Percentiles rank a stretch among this genome's conserved stretches.
Evolutionary conservation across 1,284 basidiomycete species (phyloP).

Genomic region (Cutaneotrichosporon sp.): DNA sequence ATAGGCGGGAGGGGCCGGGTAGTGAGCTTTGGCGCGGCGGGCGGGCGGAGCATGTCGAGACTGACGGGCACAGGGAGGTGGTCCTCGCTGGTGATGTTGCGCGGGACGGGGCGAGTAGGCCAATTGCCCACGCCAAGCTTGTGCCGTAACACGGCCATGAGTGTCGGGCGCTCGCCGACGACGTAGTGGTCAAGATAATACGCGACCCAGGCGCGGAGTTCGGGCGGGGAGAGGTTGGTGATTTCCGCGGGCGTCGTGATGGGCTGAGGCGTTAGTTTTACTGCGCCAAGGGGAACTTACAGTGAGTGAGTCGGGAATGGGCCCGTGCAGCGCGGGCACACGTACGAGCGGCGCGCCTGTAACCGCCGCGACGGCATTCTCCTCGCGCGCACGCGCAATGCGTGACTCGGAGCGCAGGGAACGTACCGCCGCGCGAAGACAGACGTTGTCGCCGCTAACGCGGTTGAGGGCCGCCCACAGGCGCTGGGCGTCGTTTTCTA

Average conservation of each 20-base stretch:
- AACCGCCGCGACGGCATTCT: neutral
- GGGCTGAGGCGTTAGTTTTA: neutral
- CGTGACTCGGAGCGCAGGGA: no score
- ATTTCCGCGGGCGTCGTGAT: neutral
- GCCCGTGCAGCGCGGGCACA: neutral
- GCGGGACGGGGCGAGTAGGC: no score
- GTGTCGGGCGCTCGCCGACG: neutral
- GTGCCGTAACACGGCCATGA: neutral
- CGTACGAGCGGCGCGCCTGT: neutral
- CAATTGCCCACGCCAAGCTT: neutral
- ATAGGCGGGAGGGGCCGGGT: no score
- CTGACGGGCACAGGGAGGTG: no score
- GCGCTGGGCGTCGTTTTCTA: no score
- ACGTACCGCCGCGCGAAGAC: no score
- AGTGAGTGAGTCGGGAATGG: neutral
- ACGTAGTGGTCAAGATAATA: neutral
- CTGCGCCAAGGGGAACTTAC: neutral
- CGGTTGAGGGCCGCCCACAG: no score
- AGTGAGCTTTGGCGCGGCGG: no score
- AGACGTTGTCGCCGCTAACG: no score
- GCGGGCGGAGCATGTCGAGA: no score
- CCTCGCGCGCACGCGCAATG: neutral
- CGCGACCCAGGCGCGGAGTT: neutral
- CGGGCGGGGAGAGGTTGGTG: neutral
- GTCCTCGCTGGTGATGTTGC: no score